Conservation (phyloP, 2,329 filamentous ascomycete genomes). For the Apiospora arundinis region DNA sequence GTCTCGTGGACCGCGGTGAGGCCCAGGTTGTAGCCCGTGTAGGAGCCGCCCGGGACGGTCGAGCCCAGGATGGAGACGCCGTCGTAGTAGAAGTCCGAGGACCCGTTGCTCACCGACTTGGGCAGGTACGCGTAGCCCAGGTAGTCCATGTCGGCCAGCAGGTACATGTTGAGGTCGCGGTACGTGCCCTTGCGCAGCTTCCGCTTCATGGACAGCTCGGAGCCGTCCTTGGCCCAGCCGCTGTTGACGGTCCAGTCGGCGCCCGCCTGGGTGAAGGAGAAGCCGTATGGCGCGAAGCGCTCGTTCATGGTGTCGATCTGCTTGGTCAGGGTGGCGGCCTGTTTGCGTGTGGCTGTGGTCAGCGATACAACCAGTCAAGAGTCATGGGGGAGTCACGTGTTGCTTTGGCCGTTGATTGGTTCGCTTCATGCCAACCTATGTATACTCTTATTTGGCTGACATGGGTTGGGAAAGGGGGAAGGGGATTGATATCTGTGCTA, state of each 20-base stretch:
- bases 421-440: too few species aligned
- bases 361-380: too few species aligned
- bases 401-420: too few species aligned
- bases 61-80: conserved; percentile 29
- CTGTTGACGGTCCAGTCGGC: conserved; percentile 49
- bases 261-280: conserved; percentile 47
- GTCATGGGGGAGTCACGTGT: too few species aligned
- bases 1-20: conserved; percentile 42
- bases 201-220: conserved; percentile 46
- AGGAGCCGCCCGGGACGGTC: conserved; percentile 29
- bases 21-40: conserved; percentile 36
- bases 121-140: conserved; percentile 23
- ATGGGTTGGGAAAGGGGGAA: too few species aligned
- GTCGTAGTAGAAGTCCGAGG: conserved; percentile 33
- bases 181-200: conserved; percentile 48
- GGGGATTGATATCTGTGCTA: too few species aligned
- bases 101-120: conserved; percentile 27
- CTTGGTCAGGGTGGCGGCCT: conserved; percentile 28
- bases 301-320: conserved; percentile 50
- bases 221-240: conserved; percentile 45
- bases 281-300: conserved; percentile 46
- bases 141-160: conserved; percentile 14
- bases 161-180: conserved; percentile 47
- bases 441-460: too few species aligned
- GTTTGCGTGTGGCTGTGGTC: conserved; percentile 25